These are phyloP conservation scores for Carex myosuroides DNA, from an alignment of 176 grass and related monocot species.

Conservation along the genomic window DNA sequence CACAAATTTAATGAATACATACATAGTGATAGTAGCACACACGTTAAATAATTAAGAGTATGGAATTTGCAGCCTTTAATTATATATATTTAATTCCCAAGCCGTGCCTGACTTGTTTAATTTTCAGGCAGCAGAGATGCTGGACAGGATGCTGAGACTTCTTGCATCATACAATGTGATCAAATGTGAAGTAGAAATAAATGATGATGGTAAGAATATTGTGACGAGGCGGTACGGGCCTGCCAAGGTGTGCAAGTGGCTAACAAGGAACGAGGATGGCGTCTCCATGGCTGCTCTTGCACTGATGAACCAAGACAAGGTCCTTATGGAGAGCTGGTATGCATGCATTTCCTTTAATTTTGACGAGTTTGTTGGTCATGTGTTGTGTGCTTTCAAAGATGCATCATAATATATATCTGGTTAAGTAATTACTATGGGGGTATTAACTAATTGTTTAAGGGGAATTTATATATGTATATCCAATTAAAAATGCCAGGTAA, in stretches of 20 bases:
- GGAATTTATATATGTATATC: no score
- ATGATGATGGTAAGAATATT: constrained; percentile 27
- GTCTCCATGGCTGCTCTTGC: constrained; percentile 23
- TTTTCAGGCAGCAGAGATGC: constrained; percentile 44
- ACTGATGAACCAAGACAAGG: constrained; percentile 44
- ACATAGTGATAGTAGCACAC: neutral
- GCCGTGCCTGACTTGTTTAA: neutral
- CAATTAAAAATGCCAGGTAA: no score
- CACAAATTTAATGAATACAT: neutral
- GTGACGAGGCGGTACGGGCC: constrained; percentile 24
- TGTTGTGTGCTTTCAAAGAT: neutral
- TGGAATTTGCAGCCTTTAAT: neutral
- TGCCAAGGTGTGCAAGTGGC: constrained; percentile 31
- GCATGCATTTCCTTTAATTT: neutral
- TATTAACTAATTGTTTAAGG: no score
- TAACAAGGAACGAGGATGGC: constrained; percentile 25
- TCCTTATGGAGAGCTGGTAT: constrained; percentile 94
- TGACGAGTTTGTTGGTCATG: neutral
- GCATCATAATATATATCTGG: neutral
- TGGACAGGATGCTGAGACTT: constrained; percentile 88
- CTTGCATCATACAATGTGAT: constrained; percentile 64
- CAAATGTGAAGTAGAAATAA: constrained; percentile 29
- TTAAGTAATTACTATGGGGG: no score
- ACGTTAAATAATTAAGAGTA: neutral
- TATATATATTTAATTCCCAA: neutral